Percentiles rank a stretch among this genome's conserved stretches.
phyloP scores from a whole-genome alignment of 169 alveolate species.

The Toxoplasma gondii region DNA sequence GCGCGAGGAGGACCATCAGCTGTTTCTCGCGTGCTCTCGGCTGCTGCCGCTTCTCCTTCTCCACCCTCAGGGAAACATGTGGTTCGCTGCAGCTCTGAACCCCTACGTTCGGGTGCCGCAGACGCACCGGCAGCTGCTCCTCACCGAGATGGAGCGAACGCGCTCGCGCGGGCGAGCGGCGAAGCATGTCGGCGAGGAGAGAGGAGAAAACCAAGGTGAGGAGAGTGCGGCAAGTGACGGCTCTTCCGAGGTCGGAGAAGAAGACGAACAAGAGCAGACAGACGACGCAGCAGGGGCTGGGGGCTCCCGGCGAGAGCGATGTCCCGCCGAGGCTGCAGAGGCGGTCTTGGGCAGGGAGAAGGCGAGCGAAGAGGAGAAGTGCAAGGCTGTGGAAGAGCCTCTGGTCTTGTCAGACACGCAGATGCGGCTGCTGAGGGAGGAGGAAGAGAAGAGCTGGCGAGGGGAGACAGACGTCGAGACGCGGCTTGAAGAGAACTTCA shows the following conservation, averaged over 20 bases:
- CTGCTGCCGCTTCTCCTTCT: slow-evolving; percentile 61
- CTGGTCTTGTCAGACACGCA: slow-evolving; percentile 8
- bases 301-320: not conserved
- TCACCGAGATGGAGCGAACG: not conserved
- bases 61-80: slow-evolving; percentile 60
- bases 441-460: not conserved
- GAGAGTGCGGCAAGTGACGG: not conserved
- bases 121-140: slow-evolving; percentile 20
- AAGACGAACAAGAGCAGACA: not conserved
- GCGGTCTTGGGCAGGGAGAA: not conserved
- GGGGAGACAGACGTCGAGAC: not conserved
- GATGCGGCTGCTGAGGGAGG: not conserved
- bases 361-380: not conserved
- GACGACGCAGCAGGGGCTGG: not conserved
- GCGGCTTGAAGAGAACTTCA: not conserved
- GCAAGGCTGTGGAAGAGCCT: not conserved
- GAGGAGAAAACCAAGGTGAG: not conserved
- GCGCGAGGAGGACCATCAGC: slow-evolving; percentile 15
- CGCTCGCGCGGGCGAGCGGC: not conserved
- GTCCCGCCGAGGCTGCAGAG: not conserved
- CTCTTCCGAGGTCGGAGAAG: no score
- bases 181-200: not conserved
- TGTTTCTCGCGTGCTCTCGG: slow-evolving; percentile 53
- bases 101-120: not conserved
- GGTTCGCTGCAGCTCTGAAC: slow-evolving; percentile 60